A percentile compares a stretch with the other conserved stretches of the same genome.
Conservation (phyloP, 2,329 filamentous ascomycete genomes). For the Fusarium torreyae region DNA sequence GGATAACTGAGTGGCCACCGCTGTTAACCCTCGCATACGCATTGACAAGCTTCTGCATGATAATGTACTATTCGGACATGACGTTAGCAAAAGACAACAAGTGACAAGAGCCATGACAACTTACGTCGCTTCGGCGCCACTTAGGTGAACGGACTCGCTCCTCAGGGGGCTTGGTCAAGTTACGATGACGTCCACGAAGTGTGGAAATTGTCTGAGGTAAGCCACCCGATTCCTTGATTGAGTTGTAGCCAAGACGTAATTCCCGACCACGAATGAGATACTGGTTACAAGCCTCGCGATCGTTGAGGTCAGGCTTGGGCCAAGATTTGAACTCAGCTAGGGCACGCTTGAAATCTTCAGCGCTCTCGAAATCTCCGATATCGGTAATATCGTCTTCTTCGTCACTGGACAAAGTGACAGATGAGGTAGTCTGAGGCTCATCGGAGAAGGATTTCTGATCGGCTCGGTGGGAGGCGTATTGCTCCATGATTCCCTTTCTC, state of each 20-base stretch:
- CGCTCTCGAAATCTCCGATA: too few species aligned
- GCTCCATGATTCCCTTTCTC: too few species aligned
- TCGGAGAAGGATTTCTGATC: too few species aligned
- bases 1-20: too few species aligned
- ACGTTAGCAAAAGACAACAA: background rate
- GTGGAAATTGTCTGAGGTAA: constrained; percentile 80
- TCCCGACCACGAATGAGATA: background rate
- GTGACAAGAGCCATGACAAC: constrained; percentile 51
- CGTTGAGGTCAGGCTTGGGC: background rate
- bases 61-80: background rate
- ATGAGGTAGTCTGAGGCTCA: too few species aligned
- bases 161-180: constrained; percentile 74
- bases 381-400: too few species aligned
- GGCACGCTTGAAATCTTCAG: too few species aligned
- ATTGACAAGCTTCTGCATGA: too few species aligned
- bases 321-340: too few species aligned
- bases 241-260: background rate
- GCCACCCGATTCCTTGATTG: constrained; percentile 57
- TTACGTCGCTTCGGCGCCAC: constrained; percentile 76
- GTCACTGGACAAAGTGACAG: too few species aligned
- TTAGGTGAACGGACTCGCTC: constrained; percentile 75
- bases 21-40: too few species aligned
- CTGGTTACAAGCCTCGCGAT: background rate
- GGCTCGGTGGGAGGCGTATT: too few species aligned
- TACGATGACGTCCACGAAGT: constrained; percentile 76